These are phyloP conservation scores for Domatiomyces globalis DNA, from an alignment of 2,329 filamentous ascomycete species.

Conservation along the genomic window DNA sequence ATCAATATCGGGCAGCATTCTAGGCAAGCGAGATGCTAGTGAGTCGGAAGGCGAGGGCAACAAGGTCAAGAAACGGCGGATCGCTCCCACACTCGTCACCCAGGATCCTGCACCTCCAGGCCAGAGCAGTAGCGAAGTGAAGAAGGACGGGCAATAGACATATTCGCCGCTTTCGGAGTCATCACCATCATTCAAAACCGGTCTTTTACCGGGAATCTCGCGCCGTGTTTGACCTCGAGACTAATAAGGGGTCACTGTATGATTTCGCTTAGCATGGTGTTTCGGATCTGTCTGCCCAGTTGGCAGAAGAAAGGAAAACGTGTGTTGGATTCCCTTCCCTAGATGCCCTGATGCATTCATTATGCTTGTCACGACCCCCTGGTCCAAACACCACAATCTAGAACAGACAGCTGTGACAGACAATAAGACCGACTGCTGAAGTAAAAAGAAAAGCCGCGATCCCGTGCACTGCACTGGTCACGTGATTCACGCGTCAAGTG, in stretches of 20 bases:
- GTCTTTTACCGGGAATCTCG: neutral
- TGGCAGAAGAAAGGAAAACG: neutral
- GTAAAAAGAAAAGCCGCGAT: neutral
- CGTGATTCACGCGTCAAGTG: neutral
- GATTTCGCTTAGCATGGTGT: neutral
- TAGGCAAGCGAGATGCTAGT: constrained; percentile 40
- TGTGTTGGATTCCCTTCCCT: neutral
- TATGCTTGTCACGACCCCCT: too few species aligned
- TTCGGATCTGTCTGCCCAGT: neutral
- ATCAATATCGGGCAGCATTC: constrained; percentile 38
- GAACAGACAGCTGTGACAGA: neutral
- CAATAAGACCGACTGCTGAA: neutral
- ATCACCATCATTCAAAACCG: neutral
- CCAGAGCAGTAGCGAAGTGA: neutral
- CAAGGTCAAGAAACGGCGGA: constrained; percentile 21
- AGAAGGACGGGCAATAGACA: neutral
- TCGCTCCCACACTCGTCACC: constrained; percentile 21
- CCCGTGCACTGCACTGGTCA: neutral
- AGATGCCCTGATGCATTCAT: neutral
- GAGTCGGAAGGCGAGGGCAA: constrained; percentile 29
- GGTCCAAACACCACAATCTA: neutral
- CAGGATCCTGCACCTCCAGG: neutral
- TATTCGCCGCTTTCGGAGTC: too few species aligned
- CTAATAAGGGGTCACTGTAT: neutral
- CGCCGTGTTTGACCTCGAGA: neutral